Base-by-base conservation (phyloP, 306 rosid species). In the Glycine soja region DNA sequence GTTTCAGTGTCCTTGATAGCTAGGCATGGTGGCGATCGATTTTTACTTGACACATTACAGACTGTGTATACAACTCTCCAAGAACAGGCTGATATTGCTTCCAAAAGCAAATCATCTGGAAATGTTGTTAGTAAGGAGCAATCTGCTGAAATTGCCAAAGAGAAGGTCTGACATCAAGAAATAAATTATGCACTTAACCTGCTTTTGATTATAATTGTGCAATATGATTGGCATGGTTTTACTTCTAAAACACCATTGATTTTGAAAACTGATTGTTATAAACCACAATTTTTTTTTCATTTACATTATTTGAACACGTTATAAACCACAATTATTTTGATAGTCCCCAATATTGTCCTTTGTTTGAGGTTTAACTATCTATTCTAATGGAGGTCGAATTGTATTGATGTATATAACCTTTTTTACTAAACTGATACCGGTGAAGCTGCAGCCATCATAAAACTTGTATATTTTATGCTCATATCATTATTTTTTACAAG, bases 21-120 rank as follows among this genome's bases (percentile, higher is more conserved):
- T 78, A 90, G 97, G 77, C 94, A 96, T 74, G 98, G 99, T 75
- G 94, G 91, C 69, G 99, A 96, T 85, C 93, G 97, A 80, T 93
- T 96, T 88, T 85, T 96, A 84, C 88, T 96, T 67, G 98, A 96
- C 87, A 86, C 91, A 13, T 75, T 92, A 74, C 87, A 91, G 62
- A 77, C 85, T 78, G 85, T 96, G 90, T 91, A 92, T 61, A 11
- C 80, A 57, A 67, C 91, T 83, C 85, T 96, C 45, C 93, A 88
- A 85, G 99, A 96, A 86, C 95, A 90, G 80, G 90, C 88, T 83
- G 98, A 93, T 82, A 71, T 85, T 82, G 93, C 91, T 70, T 71
- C 91, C 74, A 84, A 88, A 72, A 70, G 92, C 82, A 93, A 92
- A 87, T 59, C 88, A 82, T 88, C 93, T 66, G 89, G 71, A 79